Conservation (phyloP, 2,329 filamentous ascomycete species). For the Colletotrichum acutatum region DNA sequence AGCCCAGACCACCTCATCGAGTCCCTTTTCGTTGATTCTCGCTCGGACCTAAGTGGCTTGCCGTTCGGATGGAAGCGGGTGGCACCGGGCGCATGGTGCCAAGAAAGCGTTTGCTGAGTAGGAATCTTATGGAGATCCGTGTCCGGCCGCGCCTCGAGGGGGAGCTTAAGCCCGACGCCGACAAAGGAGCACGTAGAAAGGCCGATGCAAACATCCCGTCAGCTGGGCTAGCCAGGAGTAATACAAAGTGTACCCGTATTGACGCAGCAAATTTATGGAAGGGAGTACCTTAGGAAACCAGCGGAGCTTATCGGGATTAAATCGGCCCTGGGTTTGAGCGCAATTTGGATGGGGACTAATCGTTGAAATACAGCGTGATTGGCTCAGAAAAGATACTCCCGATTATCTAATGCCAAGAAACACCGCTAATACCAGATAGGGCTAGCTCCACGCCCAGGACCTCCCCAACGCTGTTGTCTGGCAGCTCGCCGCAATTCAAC, state of each 20-base stretch:
- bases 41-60: neutral
- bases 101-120: neutral
- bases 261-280: neutral
- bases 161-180: slow-evolving; percentile 9
- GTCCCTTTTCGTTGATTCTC: neutral
- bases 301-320: slow-evolving; percentile 20
- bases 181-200: neutral
- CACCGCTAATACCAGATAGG: neutral
- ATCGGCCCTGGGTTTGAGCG: slow-evolving; percentile 16
- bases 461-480: slow-evolving; percentile 36
- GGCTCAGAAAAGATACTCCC: neutral
- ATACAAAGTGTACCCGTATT: neutral
- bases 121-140: neutral
- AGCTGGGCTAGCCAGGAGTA: neutral
- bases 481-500: slow-evolving; percentile 38
- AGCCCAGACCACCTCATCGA: neutral
- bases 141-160: neutral
- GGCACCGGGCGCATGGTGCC: slow-evolving; percentile 9
- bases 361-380: neutral
- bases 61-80: slow-evolving; percentile 32
- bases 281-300: neutral
- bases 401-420: slow-evolving; percentile 22
- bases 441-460: slow-evolving; percentile 18
- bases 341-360: neutral
- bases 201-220: neutral